Evolutionary conservation across 352 stramenopile species (phyloP).

Genomic region (Globisporangium solare): DNA sequence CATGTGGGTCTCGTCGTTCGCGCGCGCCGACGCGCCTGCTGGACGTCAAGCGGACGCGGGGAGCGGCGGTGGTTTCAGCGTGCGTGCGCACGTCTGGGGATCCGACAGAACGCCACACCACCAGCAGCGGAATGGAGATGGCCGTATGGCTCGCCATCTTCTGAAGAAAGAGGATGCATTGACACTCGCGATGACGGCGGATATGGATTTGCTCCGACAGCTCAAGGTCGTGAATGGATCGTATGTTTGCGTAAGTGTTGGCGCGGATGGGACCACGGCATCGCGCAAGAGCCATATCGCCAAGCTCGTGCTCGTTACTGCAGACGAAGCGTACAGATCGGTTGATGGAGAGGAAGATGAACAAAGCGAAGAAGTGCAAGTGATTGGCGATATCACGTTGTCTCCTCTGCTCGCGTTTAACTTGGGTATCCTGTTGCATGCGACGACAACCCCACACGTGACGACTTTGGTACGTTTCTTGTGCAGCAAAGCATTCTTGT

Average conservation of each 20-base stretch:
- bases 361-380: background rate
- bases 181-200: conserved; percentile 28
- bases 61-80: conserved; percentile 1
- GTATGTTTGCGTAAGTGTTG: conserved; percentile 31
- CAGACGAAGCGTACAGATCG: conserved; percentile 7
- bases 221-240: conserved; percentile 46
- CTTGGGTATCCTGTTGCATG: conserved; percentile 46
- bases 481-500: background rate
- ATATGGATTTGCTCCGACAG: conserved; percentile 36
- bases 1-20: conserved; percentile 65
- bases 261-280: background rate
- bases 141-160: background rate
- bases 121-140: background rate
- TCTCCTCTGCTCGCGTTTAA: conserved; percentile 78
- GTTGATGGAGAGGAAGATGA: background rate
- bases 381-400: conserved; percentile 31
- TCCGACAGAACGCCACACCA: conserved; percentile 1
- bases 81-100: conserved; percentile 35
- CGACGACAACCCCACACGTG: conserved; percentile 20
- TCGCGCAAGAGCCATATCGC: conserved; percentile 26
- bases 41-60: conserved; percentile 1
- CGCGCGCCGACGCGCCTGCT: conserved; percentile 5
- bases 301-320: conserved; percentile 23
- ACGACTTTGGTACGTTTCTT: conserved; percentile 23
- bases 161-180: conserved; percentile 20